Conservation (phyloP, 1,139 yeast species). For the Yamadazyma sp. region DNA sequence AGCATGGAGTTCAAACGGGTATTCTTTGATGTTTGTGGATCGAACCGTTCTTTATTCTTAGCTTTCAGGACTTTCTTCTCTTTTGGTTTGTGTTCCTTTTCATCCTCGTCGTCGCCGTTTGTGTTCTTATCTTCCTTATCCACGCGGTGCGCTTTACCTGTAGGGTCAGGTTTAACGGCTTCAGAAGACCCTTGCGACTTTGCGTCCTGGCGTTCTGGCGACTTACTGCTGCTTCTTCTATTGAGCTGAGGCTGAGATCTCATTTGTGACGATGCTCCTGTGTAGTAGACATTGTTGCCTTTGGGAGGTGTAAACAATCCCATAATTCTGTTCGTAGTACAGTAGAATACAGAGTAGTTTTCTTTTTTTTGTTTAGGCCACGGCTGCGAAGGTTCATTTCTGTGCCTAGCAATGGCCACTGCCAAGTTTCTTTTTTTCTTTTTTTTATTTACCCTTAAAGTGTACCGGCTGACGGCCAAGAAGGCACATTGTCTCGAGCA, state of each 20-base stretch:
- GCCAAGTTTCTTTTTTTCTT: too few species aligned
- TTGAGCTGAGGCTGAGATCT: conserved; percentile 18
- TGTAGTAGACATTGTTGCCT: conserved; percentile 11
- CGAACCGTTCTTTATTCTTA: conserved; percentile 19
- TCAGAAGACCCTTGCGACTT: not conserved
- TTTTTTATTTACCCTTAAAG: too few species aligned
- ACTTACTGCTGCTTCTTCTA: conserved; percentile 7
- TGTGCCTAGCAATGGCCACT: too few species aligned
- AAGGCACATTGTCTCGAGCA: too few species aligned
- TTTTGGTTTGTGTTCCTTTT: conserved; percentile 8
- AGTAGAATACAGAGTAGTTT: too few species aligned
- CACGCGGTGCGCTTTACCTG: not conserved
- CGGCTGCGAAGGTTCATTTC: too few species aligned
- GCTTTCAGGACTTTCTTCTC: conserved; percentile 15
- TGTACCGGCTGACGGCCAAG: too few species aligned
- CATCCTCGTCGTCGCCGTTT: not conserved
- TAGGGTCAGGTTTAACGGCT: not conserved
- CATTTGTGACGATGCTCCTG: conserved; percentile 10
- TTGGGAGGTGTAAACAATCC: conserved; percentile 17
- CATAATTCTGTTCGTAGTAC: conserved; percentile 9
- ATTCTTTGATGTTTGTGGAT: conserved; percentile 37
- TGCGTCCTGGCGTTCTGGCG: not conserved
- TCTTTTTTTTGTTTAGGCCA: not conserved
- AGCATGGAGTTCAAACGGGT: conserved; percentile 42
- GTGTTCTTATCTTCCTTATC: not conserved